Evolutionary conservation across 225 moss, liverwort and hornwort genomes (phyloP).

Genomic region (Takakia lepidozioides): DNA sequence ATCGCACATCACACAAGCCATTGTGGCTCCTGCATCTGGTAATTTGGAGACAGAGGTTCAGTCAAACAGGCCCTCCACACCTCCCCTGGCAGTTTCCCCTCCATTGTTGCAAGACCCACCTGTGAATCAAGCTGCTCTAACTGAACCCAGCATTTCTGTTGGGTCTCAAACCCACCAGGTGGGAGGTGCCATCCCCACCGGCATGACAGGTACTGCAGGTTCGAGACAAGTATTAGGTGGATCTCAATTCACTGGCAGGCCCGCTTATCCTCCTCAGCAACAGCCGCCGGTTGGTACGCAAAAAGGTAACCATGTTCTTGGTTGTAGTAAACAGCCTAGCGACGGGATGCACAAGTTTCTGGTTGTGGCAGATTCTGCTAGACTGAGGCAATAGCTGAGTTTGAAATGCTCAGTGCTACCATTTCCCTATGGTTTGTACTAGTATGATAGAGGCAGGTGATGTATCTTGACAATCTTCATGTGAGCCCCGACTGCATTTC

Average conservation of each 20-base stretch:
- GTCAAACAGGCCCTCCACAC: conserved; percentile 28
- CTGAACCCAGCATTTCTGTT: conserved; percentile 24
- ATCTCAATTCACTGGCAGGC: conserved; percentile 55
- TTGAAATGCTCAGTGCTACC: no score
- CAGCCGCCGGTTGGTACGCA: conserved; percentile 86
- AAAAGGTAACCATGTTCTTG: conserved; percentile 43
- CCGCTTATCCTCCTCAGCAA: conserved; percentile 52
- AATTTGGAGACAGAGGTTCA: conserved; percentile 7
- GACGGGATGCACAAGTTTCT: neutral
- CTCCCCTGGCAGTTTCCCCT: conserved; percentile 18
- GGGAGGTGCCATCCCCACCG: conserved; percentile 22
- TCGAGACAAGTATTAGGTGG: conserved; percentile 35
- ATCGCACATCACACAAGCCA: no score
- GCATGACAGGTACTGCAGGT: conserved; percentile 8
- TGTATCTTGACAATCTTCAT: no score
- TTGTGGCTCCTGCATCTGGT: no score
- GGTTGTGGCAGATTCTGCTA: no score
- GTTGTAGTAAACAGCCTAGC: no score
- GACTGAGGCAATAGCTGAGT: no score
- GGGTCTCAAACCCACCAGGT: conserved; percentile 32
- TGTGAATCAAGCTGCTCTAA: conserved; percentile 20
- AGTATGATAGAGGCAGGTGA: neutral
- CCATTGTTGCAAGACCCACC: conserved; percentile 23
- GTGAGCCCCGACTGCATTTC: no score
- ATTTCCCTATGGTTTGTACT: neutral